These are phyloP conservation scores for Hypomyces perniciosus DNA, from an alignment of 2,329 filamentous ascomycete genomes.

Conservation along the genomic window DNA sequence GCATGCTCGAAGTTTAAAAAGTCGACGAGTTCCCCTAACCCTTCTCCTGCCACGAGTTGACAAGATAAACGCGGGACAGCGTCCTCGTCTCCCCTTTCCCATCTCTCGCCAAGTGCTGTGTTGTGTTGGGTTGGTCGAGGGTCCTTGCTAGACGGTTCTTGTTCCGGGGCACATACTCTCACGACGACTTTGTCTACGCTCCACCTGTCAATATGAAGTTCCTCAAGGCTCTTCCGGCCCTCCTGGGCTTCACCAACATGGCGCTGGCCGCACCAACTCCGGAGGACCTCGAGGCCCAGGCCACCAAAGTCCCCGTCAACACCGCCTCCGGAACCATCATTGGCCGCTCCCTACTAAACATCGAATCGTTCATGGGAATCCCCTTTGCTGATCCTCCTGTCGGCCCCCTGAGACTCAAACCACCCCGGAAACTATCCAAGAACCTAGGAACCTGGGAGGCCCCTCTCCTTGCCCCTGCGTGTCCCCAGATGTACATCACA, in stretches of 20 bases:
- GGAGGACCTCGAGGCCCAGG: constrained; percentile 35
- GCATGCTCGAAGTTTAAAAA: not conserved
- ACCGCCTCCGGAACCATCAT: constrained; percentile 52
- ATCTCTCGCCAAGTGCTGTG: not conserved
- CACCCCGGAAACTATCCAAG: constrained; percentile 53
- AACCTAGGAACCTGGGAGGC: constrained; percentile 57
- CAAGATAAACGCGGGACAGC: not conserved
- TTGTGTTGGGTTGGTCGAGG: not conserved
- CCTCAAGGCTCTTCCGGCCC: not conserved
- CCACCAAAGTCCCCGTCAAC: constrained; percentile 44
- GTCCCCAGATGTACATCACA: constrained; percentile 65
- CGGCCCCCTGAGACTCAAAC: constrained; percentile 60
- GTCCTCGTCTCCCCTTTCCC: not conserved
- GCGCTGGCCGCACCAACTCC: constrained; percentile 8
- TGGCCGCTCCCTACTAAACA: constrained; percentile 36
- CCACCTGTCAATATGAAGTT: constrained; percentile 9
- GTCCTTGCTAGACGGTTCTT: not conserved
- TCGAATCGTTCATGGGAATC: constrained; percentile 69
- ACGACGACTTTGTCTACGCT: not conserved
- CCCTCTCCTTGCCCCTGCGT: constrained; percentile 52
- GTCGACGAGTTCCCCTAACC: not conserved
- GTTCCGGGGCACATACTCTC: too few relatives aligned
- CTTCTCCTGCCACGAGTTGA: not conserved
- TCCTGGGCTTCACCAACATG: constrained; percentile 8
- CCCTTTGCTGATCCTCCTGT: constrained; percentile 67